phyloP scores from a whole-genome alignment of 2,329 filamentous ascomycete genomes.

The Neonectria neomacrospora region DNA sequence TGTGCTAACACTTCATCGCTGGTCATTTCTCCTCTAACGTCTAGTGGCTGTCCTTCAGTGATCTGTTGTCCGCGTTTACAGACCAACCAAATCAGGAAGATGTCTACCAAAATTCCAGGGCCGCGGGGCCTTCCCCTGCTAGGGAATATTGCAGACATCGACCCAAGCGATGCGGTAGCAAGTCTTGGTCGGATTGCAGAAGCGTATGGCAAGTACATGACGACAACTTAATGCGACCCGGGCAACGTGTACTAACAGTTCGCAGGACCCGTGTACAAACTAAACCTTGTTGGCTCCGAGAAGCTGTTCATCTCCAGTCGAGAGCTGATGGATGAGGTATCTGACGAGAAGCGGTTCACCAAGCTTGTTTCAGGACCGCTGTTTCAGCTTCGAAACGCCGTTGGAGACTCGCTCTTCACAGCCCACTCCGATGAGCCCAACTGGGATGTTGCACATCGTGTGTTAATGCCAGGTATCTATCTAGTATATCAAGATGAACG shows the following conservation, averaged over 20 bases:
- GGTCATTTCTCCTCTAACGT: not conserved
- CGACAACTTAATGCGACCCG: not conserved
- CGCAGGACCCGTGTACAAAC: conserved; percentile 22
- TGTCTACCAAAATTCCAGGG: conserved; percentile 17
- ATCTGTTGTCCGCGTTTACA: not conserved
- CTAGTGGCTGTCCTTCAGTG: not conserved
- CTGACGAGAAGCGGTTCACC: conserved; percentile 67
- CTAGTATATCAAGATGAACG: not conserved
- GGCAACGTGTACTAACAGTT: not conserved
- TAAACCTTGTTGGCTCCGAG: conserved; percentile 15
- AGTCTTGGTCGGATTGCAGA: conserved; percentile 17
- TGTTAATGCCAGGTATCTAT: conserved; percentile 63
- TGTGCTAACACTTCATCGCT: not conserved
- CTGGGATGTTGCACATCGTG: conserved; percentile 66
- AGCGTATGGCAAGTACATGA: conserved; percentile 1
- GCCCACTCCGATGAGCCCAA: conserved; percentile 58
- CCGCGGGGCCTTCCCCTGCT: conserved; percentile 15
- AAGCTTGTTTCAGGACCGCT: conserved; percentile 63
- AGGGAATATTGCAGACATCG: conserved; percentile 23
- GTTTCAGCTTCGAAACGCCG: conserved; percentile 52
- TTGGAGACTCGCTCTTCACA: conserved; percentile 71
- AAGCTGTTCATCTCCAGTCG: conserved; percentile 23
- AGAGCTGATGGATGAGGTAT: conserved; percentile 62
- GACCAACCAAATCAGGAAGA: not conserved
- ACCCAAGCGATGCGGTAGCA: conserved; percentile 18